A percentile compares a stretch with the other conserved stretches of the same genome.
Conservation (phyloP, 305 asterid species). For the Plantago lanceolata region DNA sequence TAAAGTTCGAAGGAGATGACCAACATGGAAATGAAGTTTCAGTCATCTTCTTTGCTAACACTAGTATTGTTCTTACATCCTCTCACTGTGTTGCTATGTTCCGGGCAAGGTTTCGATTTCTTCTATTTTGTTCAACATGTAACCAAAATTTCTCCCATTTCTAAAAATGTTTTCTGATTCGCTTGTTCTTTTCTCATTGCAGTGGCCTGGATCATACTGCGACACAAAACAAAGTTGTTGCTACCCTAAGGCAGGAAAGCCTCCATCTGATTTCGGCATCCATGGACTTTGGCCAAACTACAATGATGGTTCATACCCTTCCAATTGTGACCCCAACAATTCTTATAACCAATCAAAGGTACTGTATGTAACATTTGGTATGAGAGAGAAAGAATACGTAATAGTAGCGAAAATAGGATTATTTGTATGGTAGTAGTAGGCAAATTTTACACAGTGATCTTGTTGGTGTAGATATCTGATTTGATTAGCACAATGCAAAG, state of each 20-base stretch:
- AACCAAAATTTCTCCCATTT: not conserved
- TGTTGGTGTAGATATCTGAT: constrained; percentile 50
- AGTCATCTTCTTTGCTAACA: constrained; percentile 9
- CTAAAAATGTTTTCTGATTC: not conserved
- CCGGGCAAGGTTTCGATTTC: constrained; percentile 45
- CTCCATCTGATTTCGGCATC: constrained; percentile 51
- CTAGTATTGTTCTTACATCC: constrained; percentile 27
- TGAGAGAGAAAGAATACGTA: no score
- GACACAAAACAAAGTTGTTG: constrained; percentile 49
- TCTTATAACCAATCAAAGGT: constrained; percentile 43
- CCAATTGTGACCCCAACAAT: constrained; percentile 39
- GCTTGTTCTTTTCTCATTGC: constrained; percentile 7
- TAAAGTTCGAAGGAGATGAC: no score
- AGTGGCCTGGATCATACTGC: constrained; percentile 68
- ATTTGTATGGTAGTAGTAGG: no score
- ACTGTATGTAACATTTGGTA: not conserved
- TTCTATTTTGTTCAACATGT: constrained; percentile 58
- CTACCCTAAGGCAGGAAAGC: constrained; percentile 64
- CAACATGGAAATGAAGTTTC: constrained; percentile 28
- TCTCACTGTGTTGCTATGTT: constrained; percentile 13
- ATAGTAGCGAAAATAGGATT: no score
- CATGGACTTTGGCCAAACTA: constrained; percentile 65
- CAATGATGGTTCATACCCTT: constrained; percentile 45
- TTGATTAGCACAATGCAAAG: constrained; percentile 54
- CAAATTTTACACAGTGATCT: no score